These are phyloP conservation scores for Agrostemma githago DNA, from an alignment of 148 eudicot species.

Conservation along the genomic window DNA sequence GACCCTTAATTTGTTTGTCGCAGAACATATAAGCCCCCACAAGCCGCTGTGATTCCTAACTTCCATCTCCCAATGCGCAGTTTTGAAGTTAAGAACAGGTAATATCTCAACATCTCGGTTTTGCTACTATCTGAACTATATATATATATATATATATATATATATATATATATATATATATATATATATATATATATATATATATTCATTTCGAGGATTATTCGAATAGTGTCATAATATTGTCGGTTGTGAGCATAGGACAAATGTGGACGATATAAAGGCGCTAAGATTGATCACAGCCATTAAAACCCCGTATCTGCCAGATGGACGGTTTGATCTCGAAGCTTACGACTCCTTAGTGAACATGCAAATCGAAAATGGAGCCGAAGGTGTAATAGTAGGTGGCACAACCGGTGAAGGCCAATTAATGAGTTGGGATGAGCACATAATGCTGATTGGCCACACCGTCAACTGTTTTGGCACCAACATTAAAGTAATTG, in stretches of 20 bases:
- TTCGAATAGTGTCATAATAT: neutral
- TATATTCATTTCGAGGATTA: neutral
- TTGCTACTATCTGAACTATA: neutral
- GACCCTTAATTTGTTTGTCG: neutral
- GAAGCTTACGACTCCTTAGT: slow-evolving; percentile 83
- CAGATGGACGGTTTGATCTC: slow-evolving; percentile 89
- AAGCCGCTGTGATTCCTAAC: slow-evolving; percentile 54
- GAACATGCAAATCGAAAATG: slow-evolving; percentile 69
- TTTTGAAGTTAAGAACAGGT: slow-evolving; percentile 35
- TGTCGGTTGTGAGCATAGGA: slow-evolving; percentile 39
- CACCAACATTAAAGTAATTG: slow-evolving; percentile 67
- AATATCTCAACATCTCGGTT: neutral
- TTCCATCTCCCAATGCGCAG: slow-evolving; percentile 91
- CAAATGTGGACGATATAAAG: slow-evolving; percentile 75
- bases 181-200: neutral
- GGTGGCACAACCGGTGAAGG: slow-evolving; percentile 97
- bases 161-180: neutral
- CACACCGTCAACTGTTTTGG: slow-evolving; percentile 90
- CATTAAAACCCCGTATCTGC: slow-evolving; percentile 83
- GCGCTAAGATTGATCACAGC: slow-evolving; percentile 69
- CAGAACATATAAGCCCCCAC: slow-evolving; percentile 42
- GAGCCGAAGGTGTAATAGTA: slow-evolving; percentile 78
- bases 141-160: neutral
- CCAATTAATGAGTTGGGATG: slow-evolving; percentile 93
- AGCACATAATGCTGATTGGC: slow-evolving; percentile 89